Percentiles rank a stretch among this genome's conserved stretches.
These are phyloP conservation scores for Coniochaeta sp. DNA, from an alignment of 2,329 filamentous ascomycete species.

Conservation along the genomic window DNA sequence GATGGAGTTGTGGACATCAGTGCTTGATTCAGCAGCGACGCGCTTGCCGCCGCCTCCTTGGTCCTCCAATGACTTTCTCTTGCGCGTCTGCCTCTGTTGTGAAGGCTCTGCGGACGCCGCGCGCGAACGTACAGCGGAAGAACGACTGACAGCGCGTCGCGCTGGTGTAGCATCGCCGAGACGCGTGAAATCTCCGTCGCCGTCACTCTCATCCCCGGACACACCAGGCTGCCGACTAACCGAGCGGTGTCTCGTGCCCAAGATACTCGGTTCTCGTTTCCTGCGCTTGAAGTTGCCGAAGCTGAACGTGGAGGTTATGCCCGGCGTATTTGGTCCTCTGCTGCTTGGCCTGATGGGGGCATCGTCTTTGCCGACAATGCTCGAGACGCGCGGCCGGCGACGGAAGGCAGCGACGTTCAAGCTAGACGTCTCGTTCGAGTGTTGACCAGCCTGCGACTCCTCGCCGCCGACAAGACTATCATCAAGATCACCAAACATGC, in stretches of 20 bases:
- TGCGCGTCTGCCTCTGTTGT: constrained; percentile 31
- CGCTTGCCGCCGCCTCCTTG: constrained; percentile 27
- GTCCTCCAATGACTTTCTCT: constrained; percentile 48
- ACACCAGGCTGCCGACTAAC: constrained; percentile 12
- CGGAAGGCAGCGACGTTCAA: constrained; percentile 40
- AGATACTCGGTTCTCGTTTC: constrained; percentile 53
- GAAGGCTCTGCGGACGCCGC: neutral
- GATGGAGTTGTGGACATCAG: constrained; percentile 15
- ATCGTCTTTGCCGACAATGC: constrained; percentile 42
- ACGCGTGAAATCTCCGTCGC: neutral
- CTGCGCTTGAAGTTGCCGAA: constrained; percentile 52
- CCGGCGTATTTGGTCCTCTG: constrained; percentile 37
- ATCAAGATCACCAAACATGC: constrained; percentile 39
- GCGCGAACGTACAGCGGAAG: neutral
- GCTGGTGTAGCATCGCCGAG: neutral
- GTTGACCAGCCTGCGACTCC: constrained; percentile 17
- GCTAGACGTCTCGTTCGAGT: constrained; percentile 36
- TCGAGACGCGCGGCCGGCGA: constrained; percentile 39
- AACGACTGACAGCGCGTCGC: neutral
- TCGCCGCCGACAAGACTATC: constrained; percentile 28
- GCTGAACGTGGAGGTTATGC: constrained; percentile 43
- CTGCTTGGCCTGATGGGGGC: constrained; percentile 47
- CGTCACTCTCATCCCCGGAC: constrained; percentile 14
- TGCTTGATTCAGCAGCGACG: constrained; percentile 11
- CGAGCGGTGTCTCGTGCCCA: constrained; percentile 33